phyloP scores from a whole-genome alignment of 371 early-diverging fungal genomes.

The Mortierella sp. region DNA sequence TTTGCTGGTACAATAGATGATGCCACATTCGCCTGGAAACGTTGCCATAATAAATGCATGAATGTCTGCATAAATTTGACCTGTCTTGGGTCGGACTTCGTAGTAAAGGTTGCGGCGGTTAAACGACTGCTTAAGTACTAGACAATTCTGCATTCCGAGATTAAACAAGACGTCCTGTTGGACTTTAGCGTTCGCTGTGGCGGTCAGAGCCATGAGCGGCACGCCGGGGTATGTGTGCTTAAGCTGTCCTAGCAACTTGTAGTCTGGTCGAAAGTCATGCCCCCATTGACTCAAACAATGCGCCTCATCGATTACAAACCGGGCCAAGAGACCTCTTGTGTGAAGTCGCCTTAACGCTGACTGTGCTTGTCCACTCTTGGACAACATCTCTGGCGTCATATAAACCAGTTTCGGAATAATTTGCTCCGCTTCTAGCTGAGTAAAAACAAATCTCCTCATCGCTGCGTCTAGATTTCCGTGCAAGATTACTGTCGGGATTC shows the following conservation, averaged over 20 bases:
- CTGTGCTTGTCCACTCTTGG: slow-evolving; percentile 76
- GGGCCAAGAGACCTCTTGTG: slow-evolving; percentile 71
- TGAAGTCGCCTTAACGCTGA: slow-evolving; percentile 71
- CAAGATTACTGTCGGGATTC: slow-evolving; percentile 85
- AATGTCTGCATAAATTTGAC: slow-evolving; percentile 79
- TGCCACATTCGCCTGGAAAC: slow-evolving; percentile 88
- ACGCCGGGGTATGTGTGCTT: slow-evolving; percentile 78
- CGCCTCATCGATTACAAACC: slow-evolving; percentile 99
- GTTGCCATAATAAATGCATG: slow-evolving; percentile 78
- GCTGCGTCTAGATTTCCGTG: slow-evolving; percentile 70
- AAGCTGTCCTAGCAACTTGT: slow-evolving; percentile 79
- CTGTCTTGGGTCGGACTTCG: slow-evolving; percentile 78
- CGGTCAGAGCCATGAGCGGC: slow-evolving; percentile 99
- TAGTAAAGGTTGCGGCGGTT: slow-evolving; percentile 93
- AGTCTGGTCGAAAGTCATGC: slow-evolving; percentile 94
- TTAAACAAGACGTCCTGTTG: slow-evolving; percentile 79
- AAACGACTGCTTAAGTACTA: slow-evolving; percentile 88
- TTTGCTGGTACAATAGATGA: slow-evolving; percentile 96
- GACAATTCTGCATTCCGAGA: slow-evolving; percentile 77
- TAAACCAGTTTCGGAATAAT: slow-evolving; percentile 82
- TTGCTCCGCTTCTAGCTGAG: slow-evolving; percentile 59
- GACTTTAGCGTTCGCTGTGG: slow-evolving; percentile 96
- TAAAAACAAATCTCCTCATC: slow-evolving; percentile 71
- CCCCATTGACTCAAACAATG: slow-evolving; percentile 99
- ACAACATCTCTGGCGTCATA: slow-evolving; percentile 97